Conservation (phyloP, 768 basidiomycete species). For the Kwoniella sp. region DNA sequence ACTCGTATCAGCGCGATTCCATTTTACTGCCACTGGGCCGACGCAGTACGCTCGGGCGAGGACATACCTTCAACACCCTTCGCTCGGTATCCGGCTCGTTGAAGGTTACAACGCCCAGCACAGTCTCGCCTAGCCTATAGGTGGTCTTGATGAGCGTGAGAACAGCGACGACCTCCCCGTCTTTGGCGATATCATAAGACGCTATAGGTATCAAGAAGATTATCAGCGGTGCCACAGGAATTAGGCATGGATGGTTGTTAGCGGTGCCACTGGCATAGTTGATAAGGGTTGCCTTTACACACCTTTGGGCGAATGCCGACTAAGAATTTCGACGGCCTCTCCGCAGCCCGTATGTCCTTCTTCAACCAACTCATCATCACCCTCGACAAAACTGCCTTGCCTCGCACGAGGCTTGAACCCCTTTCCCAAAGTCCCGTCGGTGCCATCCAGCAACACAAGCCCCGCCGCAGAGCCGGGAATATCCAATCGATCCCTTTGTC, state of each 20-base stretch:
- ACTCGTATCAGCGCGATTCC: too few species aligned
- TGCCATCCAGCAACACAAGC: not conserved
- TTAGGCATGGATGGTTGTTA: too few species aligned
- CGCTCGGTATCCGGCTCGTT: constrained; percentile 71
- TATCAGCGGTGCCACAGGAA: too few species aligned
- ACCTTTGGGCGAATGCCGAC: constrained; percentile 87
- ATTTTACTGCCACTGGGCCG: too few species aligned
- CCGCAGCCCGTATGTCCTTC: constrained; percentile 57
- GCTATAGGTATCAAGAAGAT: too few species aligned
- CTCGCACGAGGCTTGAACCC: constrained; percentile 18
- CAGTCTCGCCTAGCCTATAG: constrained; percentile 88
- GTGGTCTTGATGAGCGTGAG: constrained; percentile 89
- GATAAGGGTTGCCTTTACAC: too few species aligned
- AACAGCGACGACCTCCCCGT: constrained; percentile 83
- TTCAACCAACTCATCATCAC: constrained; percentile 37
- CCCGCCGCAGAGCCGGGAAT: constrained; percentile 1
- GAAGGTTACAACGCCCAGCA: constrained; percentile 82
- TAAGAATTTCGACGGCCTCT: constrained; percentile 87
- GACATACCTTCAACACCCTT: constrained; percentile 77
- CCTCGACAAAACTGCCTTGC: constrained; percentile 29
- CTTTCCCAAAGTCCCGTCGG: not conserved
- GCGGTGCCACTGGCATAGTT: too few species aligned
- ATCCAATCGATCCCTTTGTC: not conserved
- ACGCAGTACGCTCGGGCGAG: not conserved
- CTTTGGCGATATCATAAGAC: constrained; percentile 94